Conservation (phyloP, 108 stramenopile genomes). For the Fragilariopsis cylindrus region DNA sequence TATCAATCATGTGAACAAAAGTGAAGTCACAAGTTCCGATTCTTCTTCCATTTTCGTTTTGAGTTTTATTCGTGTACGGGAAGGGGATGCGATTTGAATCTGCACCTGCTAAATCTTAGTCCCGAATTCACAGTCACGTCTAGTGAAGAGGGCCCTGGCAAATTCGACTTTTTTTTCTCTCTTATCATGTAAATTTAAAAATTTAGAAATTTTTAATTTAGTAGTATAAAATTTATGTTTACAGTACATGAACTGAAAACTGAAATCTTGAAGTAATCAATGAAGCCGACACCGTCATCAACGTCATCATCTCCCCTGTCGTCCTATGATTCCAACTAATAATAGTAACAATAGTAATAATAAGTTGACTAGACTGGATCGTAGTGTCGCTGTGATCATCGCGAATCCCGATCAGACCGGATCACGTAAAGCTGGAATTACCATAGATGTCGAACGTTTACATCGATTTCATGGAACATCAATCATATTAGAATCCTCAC, state of each 20-base stretch:
- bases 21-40: no score
- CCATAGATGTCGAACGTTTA: slow-evolving; percentile 53
- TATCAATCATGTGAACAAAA: no score
- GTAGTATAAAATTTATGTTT: not conserved
- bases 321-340: not conserved
- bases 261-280: not conserved
- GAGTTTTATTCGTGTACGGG: no score
- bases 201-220: not conserved
- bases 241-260: not conserved
- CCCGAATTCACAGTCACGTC: no score
- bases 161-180: not conserved
- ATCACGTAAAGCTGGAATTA: slow-evolving; percentile 37
- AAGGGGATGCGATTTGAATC: no score
- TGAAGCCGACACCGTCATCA: not conserved
- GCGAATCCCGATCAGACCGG: slow-evolving; percentile 31
- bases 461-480: slow-evolving; percentile 83
- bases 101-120: no score
- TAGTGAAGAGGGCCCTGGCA: not conserved
- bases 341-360: not conserved
- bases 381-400: slow-evolving; percentile 31
- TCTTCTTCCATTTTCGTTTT: no score
- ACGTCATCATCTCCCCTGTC: not conserved
- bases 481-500: slow-evolving; percentile 41
- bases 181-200: not conserved
- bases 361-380: slow-evolving; percentile 38